Base-by-base conservation (phyloP, 805 yeast genomes). In the Zygosaccharomyces rouxii region DNA sequence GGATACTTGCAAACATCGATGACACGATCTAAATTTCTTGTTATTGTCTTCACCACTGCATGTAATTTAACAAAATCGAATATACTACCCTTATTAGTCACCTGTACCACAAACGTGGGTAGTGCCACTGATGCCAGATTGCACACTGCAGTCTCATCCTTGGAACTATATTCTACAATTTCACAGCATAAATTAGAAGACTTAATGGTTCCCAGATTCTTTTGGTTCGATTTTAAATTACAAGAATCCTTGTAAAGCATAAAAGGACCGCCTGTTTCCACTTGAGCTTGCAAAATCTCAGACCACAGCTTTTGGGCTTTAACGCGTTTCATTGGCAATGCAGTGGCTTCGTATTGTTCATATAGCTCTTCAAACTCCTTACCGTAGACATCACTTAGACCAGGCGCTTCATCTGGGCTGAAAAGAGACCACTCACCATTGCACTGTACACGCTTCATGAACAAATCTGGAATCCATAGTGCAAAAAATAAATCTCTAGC, bases 241-340 rank as follows among this genome's bases (percentile, higher is more conserved):
- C 96, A 86, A 7, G 96, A 79, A 71, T 92, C 99, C 66, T 92
- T 92, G 75, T 87, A 92, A 13, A 92, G 75, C 84, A 92, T 83
- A 73, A 87, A 92, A 22, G 99, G 99, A 58, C 86, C 87, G 45
- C 99, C 98, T 3, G 98, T 90, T 71, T 92, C 97, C 33, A 94
- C 86, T 71, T 92, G 99, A 29, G 97, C 82, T 64, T 88, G 94
- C 47, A 92, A 68, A 47, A 92, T 89, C 39, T 90, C 83, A 54
- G 81, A 77, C 98, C 98, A 92, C 41, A 92, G 74, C 67, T 86
- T 86, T 68, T 89, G 96, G 22, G 99, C 98, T 59, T 80, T 82
- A 50, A 89, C 74, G 18, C 44, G 25, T 19, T 29, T 41, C 18
- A 41, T 13, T 11, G 26, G 35, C 29, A 41, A 18, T 13, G 14